These are phyloP conservation scores for Musa schizocarpa DNA, from an alignment of 176 grass and related monocot species.

Conservation along the genomic window DNA sequence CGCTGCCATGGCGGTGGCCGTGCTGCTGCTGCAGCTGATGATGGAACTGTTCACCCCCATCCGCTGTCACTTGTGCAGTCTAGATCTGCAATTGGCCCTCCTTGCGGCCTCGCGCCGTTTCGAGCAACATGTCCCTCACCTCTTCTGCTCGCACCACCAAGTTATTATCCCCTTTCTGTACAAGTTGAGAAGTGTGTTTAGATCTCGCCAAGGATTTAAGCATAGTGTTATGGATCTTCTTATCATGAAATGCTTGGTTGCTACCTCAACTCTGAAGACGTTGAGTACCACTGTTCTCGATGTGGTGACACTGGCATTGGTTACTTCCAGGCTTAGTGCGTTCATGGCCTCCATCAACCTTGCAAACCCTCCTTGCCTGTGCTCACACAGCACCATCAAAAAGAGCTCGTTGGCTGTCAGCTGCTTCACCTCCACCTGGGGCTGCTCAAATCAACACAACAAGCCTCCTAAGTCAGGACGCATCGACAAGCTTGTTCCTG, in stretches of 20 bases:
- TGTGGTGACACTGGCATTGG: constrained; percentile 72
- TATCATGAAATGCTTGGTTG: too few relatives aligned
- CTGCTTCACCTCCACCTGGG: constrained; percentile 79
- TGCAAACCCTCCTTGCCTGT: constrained; percentile 53
- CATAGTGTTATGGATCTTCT: too few relatives aligned
- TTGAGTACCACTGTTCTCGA: constrained; percentile 64
- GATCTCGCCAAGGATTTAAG: not conserved
- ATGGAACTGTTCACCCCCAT: too few relatives aligned
- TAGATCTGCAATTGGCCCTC: not conserved
- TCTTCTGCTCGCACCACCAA: constrained; percentile 58
- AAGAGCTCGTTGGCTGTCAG: constrained; percentile 73
- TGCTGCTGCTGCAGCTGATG: too few relatives aligned
- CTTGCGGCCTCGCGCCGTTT: constrained; percentile 51
- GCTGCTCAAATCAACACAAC: constrained; percentile 26
- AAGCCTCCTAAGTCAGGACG: not conserved
- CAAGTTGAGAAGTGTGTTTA: not conserved
- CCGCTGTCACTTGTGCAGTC: too few relatives aligned
- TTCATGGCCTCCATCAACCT: constrained; percentile 66
- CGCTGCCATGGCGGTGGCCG: too few relatives aligned
- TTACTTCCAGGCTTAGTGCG: constrained; percentile 56
- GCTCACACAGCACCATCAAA: constrained; percentile 68
- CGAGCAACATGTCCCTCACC: constrained; percentile 60
- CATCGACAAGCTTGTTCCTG: not conserved
- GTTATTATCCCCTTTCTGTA: constrained; percentile 41
- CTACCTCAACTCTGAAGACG: constrained; percentile 70